Conservation (phyloP, 2,329 filamentous ascomycete species). For the Cordyceps javanica region DNA sequence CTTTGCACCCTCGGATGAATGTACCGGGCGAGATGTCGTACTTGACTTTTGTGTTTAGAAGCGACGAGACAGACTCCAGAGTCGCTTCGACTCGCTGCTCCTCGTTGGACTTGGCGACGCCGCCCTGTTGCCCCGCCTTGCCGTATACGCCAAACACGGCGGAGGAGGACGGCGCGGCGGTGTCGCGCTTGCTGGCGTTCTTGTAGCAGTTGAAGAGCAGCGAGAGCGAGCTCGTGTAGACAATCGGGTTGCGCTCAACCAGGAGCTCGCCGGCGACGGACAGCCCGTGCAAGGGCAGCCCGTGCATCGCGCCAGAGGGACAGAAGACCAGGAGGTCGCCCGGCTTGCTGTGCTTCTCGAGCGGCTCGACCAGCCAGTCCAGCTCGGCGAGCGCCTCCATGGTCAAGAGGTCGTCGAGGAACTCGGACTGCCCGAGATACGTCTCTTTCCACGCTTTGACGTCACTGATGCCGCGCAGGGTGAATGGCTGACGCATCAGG, state of each 20-base stretch:
- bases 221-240: neutral
- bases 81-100: neutral
- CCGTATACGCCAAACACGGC: constrained; percentile 1
- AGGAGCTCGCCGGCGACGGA: neutral
- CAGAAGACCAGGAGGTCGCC: neutral
- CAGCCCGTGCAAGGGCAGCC: neutral
- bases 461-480: neutral
- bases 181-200: neutral
- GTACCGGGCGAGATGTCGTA: neutral
- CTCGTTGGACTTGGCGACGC: neutral
- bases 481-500: neutral
- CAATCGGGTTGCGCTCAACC: neutral
- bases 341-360: neutral
- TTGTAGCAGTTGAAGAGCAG: neutral
- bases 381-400: neutral
- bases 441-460: neutral
- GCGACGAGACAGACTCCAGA: neutral
- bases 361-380: constrained; percentile 1
- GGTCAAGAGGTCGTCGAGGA: neutral
- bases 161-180: neutral
- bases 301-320: neutral
- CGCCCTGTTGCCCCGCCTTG: neutral
- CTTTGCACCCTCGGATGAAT: neutral
- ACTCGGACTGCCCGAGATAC: neutral
- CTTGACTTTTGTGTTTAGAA: neutral